Base-by-base conservation (phyloP, 2,329 filamentous ascomycete species). In the Huntiella abstrusa region DNA sequence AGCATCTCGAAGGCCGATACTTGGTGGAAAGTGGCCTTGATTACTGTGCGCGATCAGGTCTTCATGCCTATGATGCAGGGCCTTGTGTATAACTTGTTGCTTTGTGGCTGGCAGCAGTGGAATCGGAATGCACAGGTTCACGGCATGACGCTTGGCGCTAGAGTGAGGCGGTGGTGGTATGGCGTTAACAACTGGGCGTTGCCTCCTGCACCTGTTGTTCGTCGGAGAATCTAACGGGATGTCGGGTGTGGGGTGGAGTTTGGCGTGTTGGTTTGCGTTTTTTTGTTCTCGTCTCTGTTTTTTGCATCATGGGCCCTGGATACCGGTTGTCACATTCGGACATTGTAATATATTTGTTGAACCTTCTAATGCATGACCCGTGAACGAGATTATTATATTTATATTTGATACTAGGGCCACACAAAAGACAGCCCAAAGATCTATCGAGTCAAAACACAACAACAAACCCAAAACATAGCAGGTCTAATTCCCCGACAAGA, bases 81-180 rank as follows among this genome's bases (percentile, higher is more conserved):
- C 41, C 69, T 88, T 40, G 60, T 91, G n/a, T 95, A 88, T 72
- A 91, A 87, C 50, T 69, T 96, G 35, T 71, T 80, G 11, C 71
- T 94, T 46, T 76, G 75, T 53, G 91, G 88, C 47, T 96, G 88
- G 88, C 77, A 85, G 56, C 73, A 82, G 59, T 94, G 83, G 83
- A 95, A 96, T 61, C 71, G 73, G 50, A 80, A 72, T 49, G 79
- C 83, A 11, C 77, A 78, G 57, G 70, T 94, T 53, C 77, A 76
- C 52, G 91, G 91, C 6, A 76, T 75, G 54, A 78, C 76, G 19
- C 65, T 83, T 12, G 91, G 91, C 16, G 84, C 83, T 5, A 75
- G 73, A 53, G 64, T 91, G 42, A 71, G 91, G 55, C 70, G 86
- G 53, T 96, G 88, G 91, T 98, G 91, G 88, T 95, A 85, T 66